phyloP scores from a whole-genome alignment of 2,329 filamentous ascomycete species.

The Pleurostoma richardsiae region DNA sequence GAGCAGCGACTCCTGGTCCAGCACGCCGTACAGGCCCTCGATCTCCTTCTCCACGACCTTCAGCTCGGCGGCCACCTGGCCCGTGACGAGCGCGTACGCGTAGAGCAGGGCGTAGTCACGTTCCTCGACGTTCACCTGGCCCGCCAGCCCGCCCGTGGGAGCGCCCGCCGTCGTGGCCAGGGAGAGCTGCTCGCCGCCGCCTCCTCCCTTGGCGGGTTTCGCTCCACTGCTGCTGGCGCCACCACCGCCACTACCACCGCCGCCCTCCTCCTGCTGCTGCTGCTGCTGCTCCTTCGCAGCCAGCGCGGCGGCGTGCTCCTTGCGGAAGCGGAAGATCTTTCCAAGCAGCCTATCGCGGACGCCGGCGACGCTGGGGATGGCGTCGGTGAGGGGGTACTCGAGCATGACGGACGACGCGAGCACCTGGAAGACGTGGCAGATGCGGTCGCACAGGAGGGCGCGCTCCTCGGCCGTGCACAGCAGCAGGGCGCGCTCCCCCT shows the following conservation, averaged over 20 bases:
- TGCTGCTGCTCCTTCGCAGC: slow-evolving; percentile 38
- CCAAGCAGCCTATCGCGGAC: slow-evolving; percentile 78
- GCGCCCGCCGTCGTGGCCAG: not conserved
- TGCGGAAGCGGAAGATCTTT: slow-evolving; percentile 82
- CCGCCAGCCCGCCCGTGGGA: slow-evolving; percentile 16
- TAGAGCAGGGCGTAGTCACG: slow-evolving; percentile 89
- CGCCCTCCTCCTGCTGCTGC: slow-evolving; percentile 8
- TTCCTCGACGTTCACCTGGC: slow-evolving; percentile 51
- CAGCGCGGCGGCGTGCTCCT: slow-evolving; percentile 48
- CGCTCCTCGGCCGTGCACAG: slow-evolving; percentile 76
- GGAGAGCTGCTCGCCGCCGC: too few species aligned
- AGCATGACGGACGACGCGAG: slow-evolving; percentile 91
- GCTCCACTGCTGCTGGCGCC: not conserved
- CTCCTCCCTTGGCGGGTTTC: too few species aligned
- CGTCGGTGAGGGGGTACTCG: slow-evolving; percentile 88
- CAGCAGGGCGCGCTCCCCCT: slow-evolving; percentile 77
- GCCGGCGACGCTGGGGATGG: slow-evolving; percentile 76
- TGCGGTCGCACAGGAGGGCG: slow-evolving; percentile 74
- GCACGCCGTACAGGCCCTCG: slow-evolving; percentile 57
- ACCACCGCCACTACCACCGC: not conserved
- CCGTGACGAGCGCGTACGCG: slow-evolving; percentile 73
- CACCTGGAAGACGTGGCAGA: slow-evolving; percentile 83
- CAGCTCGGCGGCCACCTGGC: slow-evolving; percentile 61
- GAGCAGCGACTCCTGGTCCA: slow-evolving; percentile 55
- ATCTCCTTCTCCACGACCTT: slow-evolving; percentile 56